Percentiles rank a stretch among this genome's conserved stretches.
These are phyloP conservation scores for Trichoderma gamsii DNA, from an alignment of 495 filamentous ascomycete species.

Conservation along the genomic window DNA sequence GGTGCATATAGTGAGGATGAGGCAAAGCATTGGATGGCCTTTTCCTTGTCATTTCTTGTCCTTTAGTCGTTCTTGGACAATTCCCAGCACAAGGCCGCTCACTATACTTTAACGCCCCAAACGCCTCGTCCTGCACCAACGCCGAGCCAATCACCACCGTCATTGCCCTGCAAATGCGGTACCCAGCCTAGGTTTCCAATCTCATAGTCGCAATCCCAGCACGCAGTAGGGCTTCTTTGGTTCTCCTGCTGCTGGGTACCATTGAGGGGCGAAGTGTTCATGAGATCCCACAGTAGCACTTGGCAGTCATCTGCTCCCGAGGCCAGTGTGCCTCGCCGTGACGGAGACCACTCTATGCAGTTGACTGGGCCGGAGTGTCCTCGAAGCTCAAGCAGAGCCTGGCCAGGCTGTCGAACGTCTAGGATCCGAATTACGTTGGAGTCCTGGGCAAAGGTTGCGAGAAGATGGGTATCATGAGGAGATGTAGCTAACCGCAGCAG, in stretches of 20 bases:
- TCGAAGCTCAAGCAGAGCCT: conserved; percentile 87
- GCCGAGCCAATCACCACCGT: conserved; percentile 87
- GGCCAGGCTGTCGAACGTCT: conserved; percentile 92
- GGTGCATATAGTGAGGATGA: background rate
- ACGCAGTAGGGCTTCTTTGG: conserved; percentile 64
- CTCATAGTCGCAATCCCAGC: conserved; percentile 95
- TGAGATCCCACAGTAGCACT: conserved; percentile 89
- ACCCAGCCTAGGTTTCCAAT: conserved; percentile 94
- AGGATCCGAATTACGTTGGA: conserved; percentile 90
- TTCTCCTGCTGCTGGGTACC: conserved; percentile 48
- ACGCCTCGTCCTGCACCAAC: conserved; percentile 86
- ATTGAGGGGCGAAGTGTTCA: conserved; percentile 55
- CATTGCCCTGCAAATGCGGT: conserved; percentile 64
- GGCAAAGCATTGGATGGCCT: background rate
- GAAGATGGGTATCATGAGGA: conserved; percentile 89
- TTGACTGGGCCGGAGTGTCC: conserved; percentile 85
- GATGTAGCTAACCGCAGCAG: conserved; percentile 86
- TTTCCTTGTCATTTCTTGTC: background rate
- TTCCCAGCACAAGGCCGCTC: background rate
- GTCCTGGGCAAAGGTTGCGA: conserved; percentile 94
- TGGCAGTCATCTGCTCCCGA: conserved; percentile 88
- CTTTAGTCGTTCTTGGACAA: background rate
- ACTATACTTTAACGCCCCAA: conserved; percentile 51
- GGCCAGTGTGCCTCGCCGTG: conserved; percentile 77
- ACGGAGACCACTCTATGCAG: conserved; percentile 92